Percentiles rank a stretch among this genome's conserved stretches.
phyloP scores from a whole-genome alignment of 2,329 filamentous ascomycete genomes.

The Penicillium sp. region DNA sequence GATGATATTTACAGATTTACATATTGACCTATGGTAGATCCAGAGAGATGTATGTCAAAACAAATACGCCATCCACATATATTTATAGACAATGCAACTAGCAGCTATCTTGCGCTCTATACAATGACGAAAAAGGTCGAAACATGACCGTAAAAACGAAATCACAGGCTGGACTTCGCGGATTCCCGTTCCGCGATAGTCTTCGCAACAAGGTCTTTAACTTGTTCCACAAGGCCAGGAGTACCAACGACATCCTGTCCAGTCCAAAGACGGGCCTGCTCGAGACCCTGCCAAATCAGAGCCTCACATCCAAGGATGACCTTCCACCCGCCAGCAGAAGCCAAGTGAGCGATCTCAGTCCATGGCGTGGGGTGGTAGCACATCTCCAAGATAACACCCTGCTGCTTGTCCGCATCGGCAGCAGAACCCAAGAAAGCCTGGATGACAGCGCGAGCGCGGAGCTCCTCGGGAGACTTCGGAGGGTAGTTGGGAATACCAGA shows the following conservation, averaged over 20 bases:
- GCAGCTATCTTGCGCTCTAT: slow-evolving; percentile 23
- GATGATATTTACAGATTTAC: neutral
- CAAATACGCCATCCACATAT: slow-evolving; percentile 13
- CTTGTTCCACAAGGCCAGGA: slow-evolving; percentile 52
- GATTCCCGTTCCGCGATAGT: slow-evolving; percentile 43
- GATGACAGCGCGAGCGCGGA: slow-evolving; percentile 55
- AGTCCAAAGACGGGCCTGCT: slow-evolving; percentile 64
- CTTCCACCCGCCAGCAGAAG: slow-evolving; percentile 63
- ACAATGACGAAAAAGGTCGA: slow-evolving; percentile 16
- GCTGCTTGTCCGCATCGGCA: slow-evolving; percentile 39
- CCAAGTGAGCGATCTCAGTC: slow-evolving; percentile 63
- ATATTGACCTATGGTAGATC: neutral
- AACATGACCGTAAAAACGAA: neutral
- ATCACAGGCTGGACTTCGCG: slow-evolving; percentile 27
- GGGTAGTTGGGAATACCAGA: slow-evolving; percentile 73
- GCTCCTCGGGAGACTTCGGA: slow-evolving; percentile 64
- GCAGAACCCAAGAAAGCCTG: slow-evolving; percentile 32
- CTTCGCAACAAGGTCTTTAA: slow-evolving; percentile 52
- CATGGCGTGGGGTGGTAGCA: slow-evolving; percentile 73
- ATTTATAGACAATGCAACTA: slow-evolving; percentile 18
- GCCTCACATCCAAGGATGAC: slow-evolving; percentile 74
- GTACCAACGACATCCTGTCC: slow-evolving; percentile 57
- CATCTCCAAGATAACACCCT: slow-evolving; percentile 75
- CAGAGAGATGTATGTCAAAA: slow-evolving; percentile 12
- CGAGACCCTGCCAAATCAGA: slow-evolving; percentile 72